A percentile compares a stretch with the other conserved stretches of the same genome.
Conservation (phyloP, 2,329 filamentous ascomycete genomes). For the Colletotrichum navitas region DNA sequence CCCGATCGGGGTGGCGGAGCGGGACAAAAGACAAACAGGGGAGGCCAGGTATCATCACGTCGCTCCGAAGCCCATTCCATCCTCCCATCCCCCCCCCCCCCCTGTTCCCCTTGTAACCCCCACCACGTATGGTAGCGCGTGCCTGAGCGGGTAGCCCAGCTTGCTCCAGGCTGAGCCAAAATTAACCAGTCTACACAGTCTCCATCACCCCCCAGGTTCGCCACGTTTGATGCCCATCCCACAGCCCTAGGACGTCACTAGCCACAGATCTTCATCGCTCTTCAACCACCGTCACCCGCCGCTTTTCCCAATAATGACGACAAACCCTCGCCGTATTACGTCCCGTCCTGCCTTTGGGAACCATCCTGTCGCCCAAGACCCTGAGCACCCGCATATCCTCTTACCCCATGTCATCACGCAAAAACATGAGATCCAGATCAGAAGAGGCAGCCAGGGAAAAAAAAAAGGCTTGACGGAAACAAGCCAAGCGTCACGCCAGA, state of each 20-base stretch:
- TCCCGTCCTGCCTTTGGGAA: neutral
- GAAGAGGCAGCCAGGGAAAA: neutral
- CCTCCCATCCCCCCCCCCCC: neutral
- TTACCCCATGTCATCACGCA: slow-evolving; percentile 2
- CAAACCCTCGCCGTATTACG: slow-evolving; percentile 23
- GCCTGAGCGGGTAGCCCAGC: slow-evolving; percentile 26
- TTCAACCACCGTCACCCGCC: slow-evolving; percentile 34
- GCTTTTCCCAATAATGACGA: slow-evolving; percentile 29
- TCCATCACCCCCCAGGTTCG: slow-evolving; percentile 4
- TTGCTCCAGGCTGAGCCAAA: slow-evolving; percentile 21
- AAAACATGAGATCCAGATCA: neutral
- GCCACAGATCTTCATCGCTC: slow-evolving; percentile 41
- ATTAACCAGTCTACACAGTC: neutral
- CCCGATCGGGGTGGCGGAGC: neutral
- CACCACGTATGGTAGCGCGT: slow-evolving; percentile 30
- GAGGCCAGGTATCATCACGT: neutral
- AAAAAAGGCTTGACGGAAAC: slow-evolving; percentile 33
- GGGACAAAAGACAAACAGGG: slow-evolving; percentile 7
- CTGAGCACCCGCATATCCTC: slow-evolving; percentile 1
- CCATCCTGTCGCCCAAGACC: neutral
- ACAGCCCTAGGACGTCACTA: slow-evolving; percentile 42
- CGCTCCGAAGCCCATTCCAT: slow-evolving; percentile 2
- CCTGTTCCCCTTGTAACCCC: no score
- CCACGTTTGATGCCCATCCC: slow-evolving; percentile 13
- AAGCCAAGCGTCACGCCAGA: slow-evolving; percentile 38